phyloP scores from a whole-genome alignment of 371 early-diverging fungal species.

The Mucor indicus region DNA sequence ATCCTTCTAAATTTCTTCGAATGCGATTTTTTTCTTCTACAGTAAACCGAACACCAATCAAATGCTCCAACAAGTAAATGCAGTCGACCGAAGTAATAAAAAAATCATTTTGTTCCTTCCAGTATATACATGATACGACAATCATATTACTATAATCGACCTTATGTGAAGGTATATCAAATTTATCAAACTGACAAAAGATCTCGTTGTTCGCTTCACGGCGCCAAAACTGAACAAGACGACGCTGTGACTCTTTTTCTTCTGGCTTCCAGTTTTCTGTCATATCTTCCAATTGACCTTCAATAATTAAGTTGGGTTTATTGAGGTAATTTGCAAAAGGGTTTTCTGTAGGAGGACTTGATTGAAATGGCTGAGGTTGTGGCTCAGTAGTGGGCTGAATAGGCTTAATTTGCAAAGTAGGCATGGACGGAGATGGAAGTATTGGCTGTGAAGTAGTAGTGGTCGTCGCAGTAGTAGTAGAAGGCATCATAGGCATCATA shows the following conservation, averaged over 20 bases:
- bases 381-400: not conserved
- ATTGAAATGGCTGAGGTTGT: not conserved
- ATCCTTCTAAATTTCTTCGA: constrained; percentile 79
- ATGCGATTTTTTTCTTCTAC: constrained; percentile 86
- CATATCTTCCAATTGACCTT: constrained; percentile 66
- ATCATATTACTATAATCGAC: too few species aligned
- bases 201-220: constrained; percentile 57
- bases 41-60: constrained; percentile 70
- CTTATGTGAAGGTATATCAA: constrained; percentile 24
- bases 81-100: constrained; percentile 82
- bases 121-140: constrained; percentile 79
- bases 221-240: constrained; percentile 75
- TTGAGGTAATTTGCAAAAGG: too few species aligned
- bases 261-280: constrained; percentile 56
- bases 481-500: too few species aligned
- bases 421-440: too few species aligned
- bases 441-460: too few species aligned
- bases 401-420: not conserved
- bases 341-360: too few species aligned
- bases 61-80: constrained; percentile 66
- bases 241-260: constrained; percentile 63
- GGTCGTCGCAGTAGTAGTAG: too few species aligned
- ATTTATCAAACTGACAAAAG: constrained; percentile 58
- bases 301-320: too few species aligned
- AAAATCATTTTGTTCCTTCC: constrained; percentile 68